Base-by-base conservation (phyloP, 108 stramenopile species). In the Skeletonema grethae region DNA sequence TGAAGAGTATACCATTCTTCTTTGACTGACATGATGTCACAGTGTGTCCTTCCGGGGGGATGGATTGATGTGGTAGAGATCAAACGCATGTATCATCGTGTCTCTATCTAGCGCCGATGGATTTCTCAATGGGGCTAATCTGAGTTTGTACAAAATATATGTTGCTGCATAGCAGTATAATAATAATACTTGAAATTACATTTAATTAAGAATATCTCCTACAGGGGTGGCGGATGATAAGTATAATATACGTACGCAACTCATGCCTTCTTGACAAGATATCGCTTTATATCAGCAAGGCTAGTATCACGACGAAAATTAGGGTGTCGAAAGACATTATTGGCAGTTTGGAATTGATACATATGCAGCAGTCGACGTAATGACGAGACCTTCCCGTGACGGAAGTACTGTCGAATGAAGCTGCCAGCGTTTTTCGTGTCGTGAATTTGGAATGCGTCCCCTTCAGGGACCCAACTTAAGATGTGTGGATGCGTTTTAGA, bases 281-380 rank as follows among this genome's bases (percentile, higher is more conserved):
- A 43, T 11, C 15, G 13, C n/a, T 43, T 43, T 4, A 43, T 43
- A 43, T 43, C 41, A 43, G 41, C 13, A 43, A 43, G 41, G 10
- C 15, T 43, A 3, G 15, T 43, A 15, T 43, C 41, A 43, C 66
- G 66, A 15, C 34, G 20, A 24, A 67, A 67, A 28, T 67, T 11
- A 30, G 66, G 55, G 39, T 67, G 66, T 1, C 32, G 53, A 56
- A 57, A 67, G 43, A 11, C 55, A 12, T 36, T 56, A 4, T 31
- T 38, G 30, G 36, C 55, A 10, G 55, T 36, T 24, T 55, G 32
- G 35, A 67, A 5, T 45, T 35, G 30, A 43, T 67, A 67, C 7
- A 67, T 4, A 4, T 67, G 22, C 16, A 67, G 66, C 66, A 67
- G 57, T 16, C 66, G 15, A 10, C 34, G 34, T 24, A 67, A 10